Base-by-base conservation (phyloP, 441 rosid genomes). In the Syzygium syzygioides region DNA sequence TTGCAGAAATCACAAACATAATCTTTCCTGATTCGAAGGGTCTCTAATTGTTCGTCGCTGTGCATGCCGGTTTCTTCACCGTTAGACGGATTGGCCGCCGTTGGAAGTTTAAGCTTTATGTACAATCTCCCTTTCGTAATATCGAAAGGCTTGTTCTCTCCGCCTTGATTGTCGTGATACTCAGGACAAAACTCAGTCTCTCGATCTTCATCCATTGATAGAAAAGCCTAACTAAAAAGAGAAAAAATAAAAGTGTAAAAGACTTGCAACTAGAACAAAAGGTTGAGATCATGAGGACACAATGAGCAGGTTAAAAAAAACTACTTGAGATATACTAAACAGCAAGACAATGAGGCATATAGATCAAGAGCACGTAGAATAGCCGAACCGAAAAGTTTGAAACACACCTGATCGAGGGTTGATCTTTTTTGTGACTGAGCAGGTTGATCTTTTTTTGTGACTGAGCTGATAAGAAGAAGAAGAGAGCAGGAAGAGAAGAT, bases 1-100 rank as follows among this genome's bases (percentile, higher is more conserved):
- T 91, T 90, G 88, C 95, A 94, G 84, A 88, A 90, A 86, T 90
- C 34, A 41, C 95, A 94, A 64, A 89, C 34, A 34, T 55, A 26
- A 4, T 15, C n/a, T 7, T 23, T 56, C n/a, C 25, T 64, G 11
- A 45, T 32, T 37, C 6, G 50, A 30, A 25, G 53, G 15, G 20
- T 48, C 30, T 37, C 5, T 48, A 23, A 20, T 59, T 55, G 20
- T 34, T 18, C 11, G 5, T 30, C 55, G 14, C 86, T 59, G 14
- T 85, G 86, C 86, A 48, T 14, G n/a, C 83, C 5, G 3, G 83
- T 41, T 76, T 41, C 83, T 76, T 76, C 83, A 23, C 52, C 83
- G 6, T 41, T 23, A 41, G n/a, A 76, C 18, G 11, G 53, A 23
- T 41, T 48, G 50, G 2, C 53, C 10, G 7, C 50, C n/a, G 52